Conservation (phyloP, 352 stramenopile genomes). For the Pelagophyceae sp. region DNA sequence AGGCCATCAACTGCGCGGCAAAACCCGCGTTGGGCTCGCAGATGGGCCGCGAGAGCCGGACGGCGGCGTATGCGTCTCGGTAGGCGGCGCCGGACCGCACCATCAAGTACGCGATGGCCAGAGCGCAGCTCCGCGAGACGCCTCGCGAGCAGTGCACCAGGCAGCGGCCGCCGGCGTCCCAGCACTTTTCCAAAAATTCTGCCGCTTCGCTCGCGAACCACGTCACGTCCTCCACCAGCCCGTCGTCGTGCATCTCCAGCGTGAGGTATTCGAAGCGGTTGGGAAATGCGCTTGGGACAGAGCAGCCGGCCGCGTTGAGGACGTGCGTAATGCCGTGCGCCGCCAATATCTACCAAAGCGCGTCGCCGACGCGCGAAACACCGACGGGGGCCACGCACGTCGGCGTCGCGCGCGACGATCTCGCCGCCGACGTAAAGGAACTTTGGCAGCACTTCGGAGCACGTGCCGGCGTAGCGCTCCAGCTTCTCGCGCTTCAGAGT, state of each 20-base stretch:
- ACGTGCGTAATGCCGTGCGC: slow-evolving; percentile 70
- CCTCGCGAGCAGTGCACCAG: slow-evolving; percentile 24
- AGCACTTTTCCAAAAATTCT: slow-evolving; percentile 22
- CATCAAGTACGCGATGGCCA: slow-evolving; percentile 25
- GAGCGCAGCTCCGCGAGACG: slow-evolving; percentile 20
- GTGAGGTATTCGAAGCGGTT: slow-evolving; percentile 63
- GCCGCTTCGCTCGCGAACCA: slow-evolving; percentile 11
- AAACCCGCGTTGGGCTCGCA: not conserved
- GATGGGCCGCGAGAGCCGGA: not conserved
- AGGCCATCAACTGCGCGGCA: not conserved
- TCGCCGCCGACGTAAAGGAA: slow-evolving; percentile 67
- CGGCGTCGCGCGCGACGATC: slow-evolving; percentile 61
- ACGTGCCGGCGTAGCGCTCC: slow-evolving; percentile 45
- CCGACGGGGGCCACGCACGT: slow-evolving; percentile 21
- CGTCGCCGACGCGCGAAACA: not conserved
- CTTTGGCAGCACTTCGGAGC: slow-evolving; percentile 43
- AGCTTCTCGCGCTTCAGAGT: slow-evolving; percentile 9
- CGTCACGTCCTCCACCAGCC: slow-evolving; percentile 24
- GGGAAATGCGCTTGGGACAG: slow-evolving; percentile 60
- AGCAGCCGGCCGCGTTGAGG: slow-evolving; percentile 69
- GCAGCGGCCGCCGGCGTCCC: slow-evolving; percentile 22
- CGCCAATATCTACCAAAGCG: slow-evolving; percentile 34
- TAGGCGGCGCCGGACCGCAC: not conserved
- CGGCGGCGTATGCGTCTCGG: not conserved
- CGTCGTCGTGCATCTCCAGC: slow-evolving; percentile 71